These are phyloP conservation scores for Colletotrichum chrysophilum DNA, from an alignment of 2,329 filamentous ascomycete genomes.

Conservation along the genomic window DNA sequence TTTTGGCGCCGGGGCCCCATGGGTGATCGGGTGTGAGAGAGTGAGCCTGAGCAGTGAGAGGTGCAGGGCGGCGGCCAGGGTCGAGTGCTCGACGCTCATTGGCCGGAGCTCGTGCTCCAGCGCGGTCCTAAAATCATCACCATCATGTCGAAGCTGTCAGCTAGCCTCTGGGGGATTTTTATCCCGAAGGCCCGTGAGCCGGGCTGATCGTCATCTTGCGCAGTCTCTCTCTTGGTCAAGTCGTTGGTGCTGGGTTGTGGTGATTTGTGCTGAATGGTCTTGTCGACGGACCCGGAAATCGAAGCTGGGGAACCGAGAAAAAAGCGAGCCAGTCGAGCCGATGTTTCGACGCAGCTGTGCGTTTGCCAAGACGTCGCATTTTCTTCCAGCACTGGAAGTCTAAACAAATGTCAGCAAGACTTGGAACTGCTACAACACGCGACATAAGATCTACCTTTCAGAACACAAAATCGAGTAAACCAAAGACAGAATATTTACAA, in stretches of 20 bases:
- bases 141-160: not conserved
- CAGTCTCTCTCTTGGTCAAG: not conserved
- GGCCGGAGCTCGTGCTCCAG: not conserved
- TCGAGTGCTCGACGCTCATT: not conserved
- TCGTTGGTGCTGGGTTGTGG: not conserved
- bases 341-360: not conserved
- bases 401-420: not conserved
- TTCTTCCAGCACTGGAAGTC: not conserved
- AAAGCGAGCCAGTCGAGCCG: not conserved
- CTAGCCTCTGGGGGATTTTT: not conserved
- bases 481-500: not conserved
- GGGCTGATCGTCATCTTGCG: not conserved
- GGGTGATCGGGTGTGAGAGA: not conserved
- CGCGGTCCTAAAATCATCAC: not conserved
- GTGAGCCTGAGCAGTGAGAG: not conserved
- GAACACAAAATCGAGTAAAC: not conserved
- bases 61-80: not conserved
- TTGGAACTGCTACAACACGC: not conserved
- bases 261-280: not conserved
- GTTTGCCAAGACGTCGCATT: constrained; percentile 15
- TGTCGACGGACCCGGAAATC: not conserved
- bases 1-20: not conserved
- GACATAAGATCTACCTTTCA: not conserved
- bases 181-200: not conserved
- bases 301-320: not conserved